Evolutionary conservation across 2,329 filamentous ascomycete genomes (phyloP).

Genomic region (Grosmannia huntii): DNA sequence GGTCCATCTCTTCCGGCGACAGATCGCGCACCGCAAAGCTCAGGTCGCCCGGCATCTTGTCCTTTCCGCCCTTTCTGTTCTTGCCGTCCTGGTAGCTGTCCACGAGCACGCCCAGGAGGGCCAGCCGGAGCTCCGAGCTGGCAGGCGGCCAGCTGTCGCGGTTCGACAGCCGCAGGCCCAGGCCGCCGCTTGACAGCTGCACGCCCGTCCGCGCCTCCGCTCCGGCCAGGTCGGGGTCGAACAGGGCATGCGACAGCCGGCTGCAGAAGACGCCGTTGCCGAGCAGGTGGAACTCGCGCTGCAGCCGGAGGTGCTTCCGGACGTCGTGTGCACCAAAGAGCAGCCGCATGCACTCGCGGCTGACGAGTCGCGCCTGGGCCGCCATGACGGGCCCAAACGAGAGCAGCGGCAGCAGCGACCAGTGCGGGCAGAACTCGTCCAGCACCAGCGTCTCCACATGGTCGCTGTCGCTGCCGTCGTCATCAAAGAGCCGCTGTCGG

Average conservation of each 20-base stretch:
- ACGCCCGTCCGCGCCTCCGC: constrained; percentile 59
- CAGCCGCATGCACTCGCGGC: constrained; percentile 59
- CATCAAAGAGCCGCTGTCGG: constrained; percentile 23
- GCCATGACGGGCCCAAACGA: constrained; percentile 65
- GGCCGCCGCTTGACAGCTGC: constrained; percentile 56
- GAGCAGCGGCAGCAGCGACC: constrained; percentile 50
- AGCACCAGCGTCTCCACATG: background rate
- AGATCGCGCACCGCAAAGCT: constrained; percentile 81
- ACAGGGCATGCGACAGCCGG: constrained; percentile 68
- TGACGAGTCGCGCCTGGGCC: constrained; percentile 65
- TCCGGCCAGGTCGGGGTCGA: constrained; percentile 68
- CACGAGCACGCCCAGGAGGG: constrained; percentile 70
- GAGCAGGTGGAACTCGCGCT: constrained; percentile 70
- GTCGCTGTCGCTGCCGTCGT: constrained; percentile 1
- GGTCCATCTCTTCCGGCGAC: constrained; percentile 63
- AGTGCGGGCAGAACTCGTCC: constrained; percentile 35
- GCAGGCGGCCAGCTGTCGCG: constrained; percentile 84
- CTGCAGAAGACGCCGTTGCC: constrained; percentile 76
- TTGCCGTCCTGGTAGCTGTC: constrained; percentile 49
- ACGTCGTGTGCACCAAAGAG: constrained; percentile 66
- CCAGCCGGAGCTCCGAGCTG: constrained; percentile 81
- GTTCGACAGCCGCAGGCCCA: constrained; percentile 73
- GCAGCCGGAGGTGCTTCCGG: constrained; percentile 57
- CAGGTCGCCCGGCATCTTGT: constrained; percentile 51
- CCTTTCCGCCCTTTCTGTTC: constrained; percentile 10